Evolutionary conservation across 1,284 basidiomycete species (phyloP).

Genomic region (Leccinum solheimii): DNA sequence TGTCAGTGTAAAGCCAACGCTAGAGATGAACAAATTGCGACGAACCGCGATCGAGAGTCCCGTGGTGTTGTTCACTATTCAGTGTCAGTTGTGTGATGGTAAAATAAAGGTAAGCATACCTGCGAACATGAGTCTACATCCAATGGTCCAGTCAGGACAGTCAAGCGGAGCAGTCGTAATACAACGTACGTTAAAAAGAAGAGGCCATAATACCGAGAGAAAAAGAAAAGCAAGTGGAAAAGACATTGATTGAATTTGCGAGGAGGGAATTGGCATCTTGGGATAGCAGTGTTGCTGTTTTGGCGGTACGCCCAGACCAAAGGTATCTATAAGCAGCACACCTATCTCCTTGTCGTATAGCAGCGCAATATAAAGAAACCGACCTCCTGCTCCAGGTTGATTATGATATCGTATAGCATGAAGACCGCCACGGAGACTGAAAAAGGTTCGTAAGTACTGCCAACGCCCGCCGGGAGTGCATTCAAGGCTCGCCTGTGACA

Average conservation of each 20-base stretch:
- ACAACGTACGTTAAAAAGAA: conserved; percentile 21
- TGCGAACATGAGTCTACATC: conserved; percentile 16
- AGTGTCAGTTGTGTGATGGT: not conserved
- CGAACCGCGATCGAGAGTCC: conserved; percentile 19
- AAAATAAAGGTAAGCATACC: conserved; percentile 9
- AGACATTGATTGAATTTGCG: conserved; percentile 6
- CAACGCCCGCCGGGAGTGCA: not conserved
- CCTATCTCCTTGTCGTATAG: not conserved
- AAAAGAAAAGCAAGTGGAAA: conserved; percentile 20
- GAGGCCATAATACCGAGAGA: conserved; percentile 28
- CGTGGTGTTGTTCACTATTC: conserved; percentile 21
- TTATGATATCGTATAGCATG: conserved; percentile 24
- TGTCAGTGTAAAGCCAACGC: not conserved
- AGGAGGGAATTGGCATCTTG: not conserved
- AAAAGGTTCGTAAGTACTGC: not conserved
- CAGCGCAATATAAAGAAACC: not conserved
- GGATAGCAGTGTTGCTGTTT: not conserved
- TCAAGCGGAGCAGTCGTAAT: not conserved
- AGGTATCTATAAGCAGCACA: conserved; percentile 9
- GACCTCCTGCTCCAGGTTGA: conserved; percentile 23
- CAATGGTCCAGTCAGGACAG: not conserved
- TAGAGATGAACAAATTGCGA: not conserved
- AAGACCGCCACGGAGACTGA: conserved; percentile 18
- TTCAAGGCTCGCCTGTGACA: conserved; percentile 3
- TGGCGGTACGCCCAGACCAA: conserved; percentile 20